Conservation (phyloP, 768 basidiomycete genomes). For the Pisolithus sp. region DNA sequence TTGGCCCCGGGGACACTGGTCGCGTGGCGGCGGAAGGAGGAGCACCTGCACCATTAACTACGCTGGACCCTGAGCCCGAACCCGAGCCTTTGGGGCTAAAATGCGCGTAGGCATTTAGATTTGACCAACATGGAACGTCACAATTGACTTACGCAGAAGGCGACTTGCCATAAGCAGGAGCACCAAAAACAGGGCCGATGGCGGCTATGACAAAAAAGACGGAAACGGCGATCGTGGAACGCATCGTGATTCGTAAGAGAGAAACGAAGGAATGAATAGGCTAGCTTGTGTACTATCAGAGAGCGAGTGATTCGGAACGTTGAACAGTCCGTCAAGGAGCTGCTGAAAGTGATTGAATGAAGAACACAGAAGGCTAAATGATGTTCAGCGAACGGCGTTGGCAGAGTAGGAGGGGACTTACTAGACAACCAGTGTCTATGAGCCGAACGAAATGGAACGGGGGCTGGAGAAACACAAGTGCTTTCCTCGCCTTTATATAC, state of each 20-base stretch:
- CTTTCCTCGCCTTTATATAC: too few species aligned
- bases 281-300: slow-evolving; percentile 1
- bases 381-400: slow-evolving; percentile 2
- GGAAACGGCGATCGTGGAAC: slow-evolving; percentile 2
- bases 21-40: too few species aligned
- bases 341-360: slow-evolving; percentile 1
- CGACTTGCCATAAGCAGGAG: neutral
- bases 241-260: slow-evolving; percentile 8
- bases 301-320: slow-evolving; percentile 1
- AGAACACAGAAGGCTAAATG: slow-evolving; percentile 10
- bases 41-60: too few species aligned
- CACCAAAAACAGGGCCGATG: slow-evolving; percentile 4
- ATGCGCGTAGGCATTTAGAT: too few species aligned
- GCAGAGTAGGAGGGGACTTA: slow-evolving; percentile 4
- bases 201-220: slow-evolving; percentile 3
- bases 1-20: too few species aligned
- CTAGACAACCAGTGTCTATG: slow-evolving; percentile 15
- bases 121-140: too few species aligned
- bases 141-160: too few species aligned
- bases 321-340: slow-evolving; percentile 10
- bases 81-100: too few species aligned
- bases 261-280: neutral
- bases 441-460: slow-evolving; percentile 12
- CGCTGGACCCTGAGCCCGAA: too few species aligned
- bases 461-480: slow-evolving; percentile 4